Conservation (phyloP, 352 stramenopile genomes). For the Pythium rhizo-oryzae region DNA sequence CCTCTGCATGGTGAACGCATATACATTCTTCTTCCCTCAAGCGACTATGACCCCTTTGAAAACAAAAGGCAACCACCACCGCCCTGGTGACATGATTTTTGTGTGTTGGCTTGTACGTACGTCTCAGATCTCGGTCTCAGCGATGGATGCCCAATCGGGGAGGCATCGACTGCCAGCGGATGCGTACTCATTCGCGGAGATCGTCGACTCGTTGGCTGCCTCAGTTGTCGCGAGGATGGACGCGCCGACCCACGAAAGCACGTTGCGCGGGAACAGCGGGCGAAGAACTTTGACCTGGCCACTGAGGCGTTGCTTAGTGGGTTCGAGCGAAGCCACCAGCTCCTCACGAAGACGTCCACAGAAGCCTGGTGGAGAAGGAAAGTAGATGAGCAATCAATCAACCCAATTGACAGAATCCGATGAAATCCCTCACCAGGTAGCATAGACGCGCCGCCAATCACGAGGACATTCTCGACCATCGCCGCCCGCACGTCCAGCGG, state of each 20-base stretch:
- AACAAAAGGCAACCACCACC: too few relatives aligned
- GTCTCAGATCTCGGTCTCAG: constrained; percentile 34
- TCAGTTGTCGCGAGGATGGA: constrained; percentile 79
- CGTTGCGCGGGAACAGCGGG: constrained; percentile 68
- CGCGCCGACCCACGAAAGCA: constrained; percentile 76
- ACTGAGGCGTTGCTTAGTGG: constrained; percentile 49
- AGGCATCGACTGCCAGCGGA: constrained; percentile 33
- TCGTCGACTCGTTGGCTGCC: constrained; percentile 37
- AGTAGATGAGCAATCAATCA: not conserved
- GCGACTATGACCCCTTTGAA: too few relatives aligned
- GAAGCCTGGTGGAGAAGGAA: constrained; percentile 43
- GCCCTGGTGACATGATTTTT: too few relatives aligned
- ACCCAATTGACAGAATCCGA: not conserved
- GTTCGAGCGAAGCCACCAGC: constrained; percentile 36
- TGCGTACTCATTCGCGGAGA: constrained; percentile 60
- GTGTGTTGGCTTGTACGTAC: not conserved
- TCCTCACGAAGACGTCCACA: constrained; percentile 52
- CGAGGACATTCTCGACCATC: constrained; percentile 76
- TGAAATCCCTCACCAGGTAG: constrained; percentile 48
- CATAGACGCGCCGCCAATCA: constrained; percentile 78
- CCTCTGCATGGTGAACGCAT: not conserved
- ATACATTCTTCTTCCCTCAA: not conserved
- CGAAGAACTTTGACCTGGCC: constrained; percentile 43
- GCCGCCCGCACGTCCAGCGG: constrained; percentile 67
- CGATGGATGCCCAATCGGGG: constrained; percentile 70